Evolutionary conservation across 768 basidiomycete species (phyloP).

Genomic region (Amanita pallidorosea): DNA sequence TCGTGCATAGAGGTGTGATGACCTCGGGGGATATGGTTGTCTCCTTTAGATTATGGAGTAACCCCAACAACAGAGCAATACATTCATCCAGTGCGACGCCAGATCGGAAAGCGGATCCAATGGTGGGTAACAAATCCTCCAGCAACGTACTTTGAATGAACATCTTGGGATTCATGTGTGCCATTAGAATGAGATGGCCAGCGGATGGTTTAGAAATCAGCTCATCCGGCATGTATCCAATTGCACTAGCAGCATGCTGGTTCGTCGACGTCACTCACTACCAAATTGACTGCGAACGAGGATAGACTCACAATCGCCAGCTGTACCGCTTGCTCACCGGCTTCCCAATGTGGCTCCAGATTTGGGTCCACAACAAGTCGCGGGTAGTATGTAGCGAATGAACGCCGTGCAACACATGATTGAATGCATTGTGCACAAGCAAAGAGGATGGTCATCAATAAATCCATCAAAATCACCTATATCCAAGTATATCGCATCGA

Average conservation of each 20-base stretch:
- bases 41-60: constrained; percentile 17
- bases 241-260: constrained; percentile 23
- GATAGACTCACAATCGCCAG: constrained; percentile 27
- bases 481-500: not conserved
- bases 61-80: constrained; percentile 41
- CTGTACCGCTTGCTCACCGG: constrained; percentile 25
- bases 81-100: constrained; percentile 48
- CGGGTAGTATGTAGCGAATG: constrained; percentile 34
- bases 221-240: constrained; percentile 17
- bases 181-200: constrained; percentile 24
- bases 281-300: not conserved
- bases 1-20: constrained; percentile 32
- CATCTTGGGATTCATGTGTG: constrained; percentile 17
- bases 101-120: constrained; percentile 16
- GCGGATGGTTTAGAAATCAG: constrained; percentile 16
- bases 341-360: constrained; percentile 24
- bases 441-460: constrained; percentile 15
- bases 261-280: constrained; percentile 1
- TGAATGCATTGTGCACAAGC: constrained; percentile 27
- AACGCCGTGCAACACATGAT: constrained; percentile 33
- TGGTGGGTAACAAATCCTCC: not conserved
- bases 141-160: not conserved
- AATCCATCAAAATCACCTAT: constrained; percentile 12
- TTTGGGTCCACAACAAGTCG: constrained; percentile 26
- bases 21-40: constrained; percentile 27